These are phyloP conservation scores for Zoysia japonica DNA, from an alignment of 176 grass and related monocot genomes.

Conservation along the genomic window DNA sequence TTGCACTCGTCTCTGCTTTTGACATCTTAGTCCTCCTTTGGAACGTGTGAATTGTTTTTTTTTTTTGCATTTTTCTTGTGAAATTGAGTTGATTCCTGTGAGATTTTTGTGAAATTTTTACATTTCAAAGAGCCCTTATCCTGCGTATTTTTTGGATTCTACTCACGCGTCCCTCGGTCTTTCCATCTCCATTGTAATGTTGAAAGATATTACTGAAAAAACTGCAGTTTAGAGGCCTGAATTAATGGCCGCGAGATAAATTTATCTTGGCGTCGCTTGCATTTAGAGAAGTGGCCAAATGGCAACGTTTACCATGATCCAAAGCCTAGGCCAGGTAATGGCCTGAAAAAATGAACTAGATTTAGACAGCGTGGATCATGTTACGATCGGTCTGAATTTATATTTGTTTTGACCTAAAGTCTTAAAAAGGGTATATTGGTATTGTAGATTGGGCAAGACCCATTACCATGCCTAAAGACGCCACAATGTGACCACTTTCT, in stretches of 20 bases:
- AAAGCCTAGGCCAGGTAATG: background rate
- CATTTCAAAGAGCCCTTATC: background rate
- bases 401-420: too few species aligned
- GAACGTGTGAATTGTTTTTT: too few species aligned
- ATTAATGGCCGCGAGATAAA: background rate
- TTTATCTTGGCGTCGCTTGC: background rate
- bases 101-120: too few species aligned
- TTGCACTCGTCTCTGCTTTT: background rate
- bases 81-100: too few species aligned
- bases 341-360: too few species aligned
- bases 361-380: too few species aligned
- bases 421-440: too few species aligned
- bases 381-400: too few species aligned
- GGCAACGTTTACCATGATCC: slow-evolving; percentile 7
- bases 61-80: too few species aligned
- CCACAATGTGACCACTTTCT: slow-evolving; percentile 43
- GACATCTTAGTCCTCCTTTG: too few species aligned
- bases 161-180: background rate
- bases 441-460: too few species aligned
- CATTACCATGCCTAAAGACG: background rate
- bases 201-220: background rate
- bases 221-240: background rate
- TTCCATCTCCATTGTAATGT: background rate
- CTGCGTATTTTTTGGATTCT: background rate
- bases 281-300: background rate